These are phyloP conservation scores for Sporisorium exsertum DNA, from an alignment of 1,284 basidiomycete species.

Conservation along the genomic window DNA sequence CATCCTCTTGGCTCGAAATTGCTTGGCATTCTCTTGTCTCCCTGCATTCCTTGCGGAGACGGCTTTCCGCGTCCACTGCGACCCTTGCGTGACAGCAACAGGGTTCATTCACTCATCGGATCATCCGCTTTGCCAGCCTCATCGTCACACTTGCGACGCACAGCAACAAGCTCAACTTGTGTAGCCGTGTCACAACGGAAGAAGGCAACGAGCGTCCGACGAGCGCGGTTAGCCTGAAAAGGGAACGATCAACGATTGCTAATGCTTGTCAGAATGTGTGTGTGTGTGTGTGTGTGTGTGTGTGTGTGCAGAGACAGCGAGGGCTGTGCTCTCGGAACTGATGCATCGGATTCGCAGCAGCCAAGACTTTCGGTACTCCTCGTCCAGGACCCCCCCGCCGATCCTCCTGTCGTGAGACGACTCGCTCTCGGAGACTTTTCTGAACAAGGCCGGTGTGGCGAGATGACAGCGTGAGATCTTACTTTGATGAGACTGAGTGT, in stretches of 20 bases:
- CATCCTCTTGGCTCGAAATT: conserved; percentile 14
- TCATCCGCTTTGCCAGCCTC: conserved; percentile 3
- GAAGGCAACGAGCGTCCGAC: neutral
- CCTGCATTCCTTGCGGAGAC: conserved; percentile 3
- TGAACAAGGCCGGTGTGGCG: neutral
- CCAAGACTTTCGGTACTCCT: conserved; percentile 35
- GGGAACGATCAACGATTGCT: neutral
- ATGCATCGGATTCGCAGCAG: conserved; percentile 6
- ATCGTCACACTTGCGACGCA: neutral
- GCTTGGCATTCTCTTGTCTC: conserved; percentile 17
- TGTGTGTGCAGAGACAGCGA: neutral
- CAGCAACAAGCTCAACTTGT: neutral
- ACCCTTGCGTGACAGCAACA: neutral
- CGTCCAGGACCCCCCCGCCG: conserved; percentile 29
- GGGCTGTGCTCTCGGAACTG: conserved; percentile 19
- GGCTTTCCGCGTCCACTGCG: neutral
- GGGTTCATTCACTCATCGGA: neutral
- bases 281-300: no score
- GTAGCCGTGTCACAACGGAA: neutral
- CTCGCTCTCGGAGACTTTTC: conserved; percentile 16
- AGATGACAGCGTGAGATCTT: neutral
- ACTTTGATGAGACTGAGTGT: neutral
- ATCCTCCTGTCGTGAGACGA: conserved; percentile 14
- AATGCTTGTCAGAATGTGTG: neutral
- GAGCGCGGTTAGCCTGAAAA: neutral